Evolutionary conservation across 2,329 filamentous ascomycete species (phyloP).

Genomic region (Emergomyces orientalis): DNA sequence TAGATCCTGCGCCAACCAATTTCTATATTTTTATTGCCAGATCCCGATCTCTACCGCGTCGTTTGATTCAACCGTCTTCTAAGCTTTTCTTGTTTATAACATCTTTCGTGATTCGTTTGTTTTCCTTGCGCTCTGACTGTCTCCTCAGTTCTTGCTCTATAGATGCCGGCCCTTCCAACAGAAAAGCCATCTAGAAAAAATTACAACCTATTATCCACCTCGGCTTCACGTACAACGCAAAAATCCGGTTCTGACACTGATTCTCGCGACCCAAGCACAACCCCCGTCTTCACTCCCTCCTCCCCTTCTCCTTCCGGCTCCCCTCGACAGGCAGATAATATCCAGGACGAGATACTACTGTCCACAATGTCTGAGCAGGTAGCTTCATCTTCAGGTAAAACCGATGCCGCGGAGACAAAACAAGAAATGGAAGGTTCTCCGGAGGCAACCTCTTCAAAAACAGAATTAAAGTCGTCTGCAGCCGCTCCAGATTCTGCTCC

Average conservation of each 20-base stretch:
- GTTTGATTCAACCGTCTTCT: background rate
- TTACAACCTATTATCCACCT: background rate
- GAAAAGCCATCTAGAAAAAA: background rate
- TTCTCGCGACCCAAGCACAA: conserved; percentile 16
- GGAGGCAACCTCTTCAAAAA: conserved; percentile 22
- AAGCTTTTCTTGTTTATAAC: background rate
- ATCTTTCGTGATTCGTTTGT: background rate
- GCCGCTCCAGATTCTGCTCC: conserved; percentile 20
- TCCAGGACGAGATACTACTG: conserved; percentile 3
- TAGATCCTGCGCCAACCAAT: background rate
- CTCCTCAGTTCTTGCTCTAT: conserved; percentile 1
- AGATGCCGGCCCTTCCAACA: conserved; percentile 2
- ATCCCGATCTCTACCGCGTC: background rate
- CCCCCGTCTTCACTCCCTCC: conserved; percentile 19
- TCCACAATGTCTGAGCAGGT: conserved; percentile 25
- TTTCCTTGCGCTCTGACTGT: background rate
- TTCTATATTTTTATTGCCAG: background rate
- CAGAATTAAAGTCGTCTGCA: conserved; percentile 19
- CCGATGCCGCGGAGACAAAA: conserved; percentile 21
- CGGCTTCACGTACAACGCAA: background rate
- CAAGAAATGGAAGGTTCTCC: conserved; percentile 22
- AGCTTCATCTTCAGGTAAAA: conserved; percentile 14
- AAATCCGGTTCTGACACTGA: conserved; percentile 13
- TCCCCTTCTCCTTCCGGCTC: conserved; percentile 19
- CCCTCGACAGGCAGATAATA: conserved; percentile 16